Evolutionary conservation across 441 rosid species (phyloP), one percentile per base, ranked within the genome.

Genomic region (Pelargonium australe): DNA sequence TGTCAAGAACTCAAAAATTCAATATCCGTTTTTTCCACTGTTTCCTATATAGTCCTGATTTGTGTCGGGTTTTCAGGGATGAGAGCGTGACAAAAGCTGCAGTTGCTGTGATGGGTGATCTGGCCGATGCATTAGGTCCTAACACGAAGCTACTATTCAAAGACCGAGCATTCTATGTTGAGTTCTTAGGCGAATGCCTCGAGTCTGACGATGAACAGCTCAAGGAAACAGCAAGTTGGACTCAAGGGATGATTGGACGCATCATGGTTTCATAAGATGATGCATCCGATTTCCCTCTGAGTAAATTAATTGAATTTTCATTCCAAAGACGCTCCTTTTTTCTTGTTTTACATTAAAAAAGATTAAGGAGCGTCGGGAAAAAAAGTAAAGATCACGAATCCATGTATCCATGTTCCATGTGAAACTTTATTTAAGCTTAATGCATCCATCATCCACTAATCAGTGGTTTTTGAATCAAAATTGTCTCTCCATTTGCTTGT

Each of bases 51-150:
- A 2, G 17, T 14, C 6, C 0, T 0, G 14, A 64, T 43, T 31
- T 43, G 31, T 72, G 47, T 37, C 17, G 16, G 43, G 20, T 13
- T 71, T 65, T 51, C 79, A 93, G 97, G 85, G 95, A 93, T 58
- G 98, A 91, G 80, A 77, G 83, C 58, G 91, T 93, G 64, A 91
- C 96, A 5, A 93, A 83, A 78, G 98, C 96, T 11, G 95, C 96
- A 20, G 90, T 90, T 44, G 98, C 95, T 0, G 96, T 92, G 65
- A 86, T 89, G 88, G 98, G 98, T 25, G 97, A 93, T 82, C 89
- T 93, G 11, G 98, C 96, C 0, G 96, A 90, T 58, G 91, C 91
- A 8, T 85, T 90, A 16, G 98, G 98, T 66, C 74, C 89, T 5
- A 85, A 87, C 78, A 83, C 82, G 20, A 90, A 89, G 83, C 73